Evolutionary conservation across 2,329 filamentous ascomycete genomes (phyloP), one percentile per base, ranked within the genome.

Genomic region (Akanthomyces uredinophilus): DNA sequence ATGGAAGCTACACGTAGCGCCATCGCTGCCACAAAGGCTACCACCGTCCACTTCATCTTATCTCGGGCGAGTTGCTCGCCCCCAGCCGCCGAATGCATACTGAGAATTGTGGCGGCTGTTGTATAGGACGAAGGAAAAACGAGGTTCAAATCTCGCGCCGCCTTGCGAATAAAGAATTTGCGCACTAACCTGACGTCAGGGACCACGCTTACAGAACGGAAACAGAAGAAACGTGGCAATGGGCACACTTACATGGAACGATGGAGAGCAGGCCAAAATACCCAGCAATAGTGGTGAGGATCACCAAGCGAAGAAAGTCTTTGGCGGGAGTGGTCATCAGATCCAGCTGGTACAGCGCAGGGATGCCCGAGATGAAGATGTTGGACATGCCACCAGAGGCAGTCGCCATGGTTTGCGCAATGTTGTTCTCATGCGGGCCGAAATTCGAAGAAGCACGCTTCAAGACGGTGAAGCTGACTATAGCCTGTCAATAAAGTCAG

Each of bases 321-420:
- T 39, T 24, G 10, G 49, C 51, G 13, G 62, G 62, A 14, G 56
- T 61, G 3, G 46, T 39, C 18, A 63, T 57, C 5, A 63, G 44
- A 41, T 46, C 37, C 3, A 65, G 44, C 58, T 65, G 64, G 49
- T 65, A 65, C 47, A 65, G 56, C 5, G 64, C 64, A 6, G 64
- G 64, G 27, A 65, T 59, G 32, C 56, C 64, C 4, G 53, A 60
- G n/a, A 65, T 63, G 50, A 63, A 63, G 27, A 63, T 49, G 43
- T 61, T 59, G 41, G 55, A 56, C 14, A 63, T 61, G 55, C 60
- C 57, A 27, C 64, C 64, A 1, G 57, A 49, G 1, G 63, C 55
- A 6, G 60, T 64, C 24, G 63, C 57, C 43, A 55, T 52, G 41
- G 58, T 61, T 32, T 65, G 62, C 16, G 59, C 49, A 20, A 65